Conservation (phyloP, 2,329 filamentous ascomycete species). For the Beauveria sp. region DNA sequence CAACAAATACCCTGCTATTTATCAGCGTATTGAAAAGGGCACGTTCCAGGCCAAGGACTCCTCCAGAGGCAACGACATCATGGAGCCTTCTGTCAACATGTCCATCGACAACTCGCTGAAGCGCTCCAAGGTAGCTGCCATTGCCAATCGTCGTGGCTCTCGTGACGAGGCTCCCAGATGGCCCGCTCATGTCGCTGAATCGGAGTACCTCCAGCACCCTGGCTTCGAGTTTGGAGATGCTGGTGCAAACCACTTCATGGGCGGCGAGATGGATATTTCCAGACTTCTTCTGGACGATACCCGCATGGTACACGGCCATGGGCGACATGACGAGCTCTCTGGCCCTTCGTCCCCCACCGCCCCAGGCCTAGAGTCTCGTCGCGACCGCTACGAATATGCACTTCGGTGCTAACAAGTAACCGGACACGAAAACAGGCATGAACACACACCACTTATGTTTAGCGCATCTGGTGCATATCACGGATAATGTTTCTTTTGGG, state of each 20-base stretch:
- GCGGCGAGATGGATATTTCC: slow-evolving; percentile 55
- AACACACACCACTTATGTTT: slow-evolving; percentile 8
- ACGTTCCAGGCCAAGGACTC: slow-evolving; percentile 38
- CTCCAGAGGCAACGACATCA: slow-evolving; percentile 31
- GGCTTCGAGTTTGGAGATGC: slow-evolving; percentile 39
- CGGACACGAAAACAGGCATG: neutral
- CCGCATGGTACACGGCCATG: slow-evolving; percentile 20
- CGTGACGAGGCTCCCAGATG: slow-evolving; percentile 42
- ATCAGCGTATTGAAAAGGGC: slow-evolving; percentile 48
- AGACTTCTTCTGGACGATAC: slow-evolving; percentile 50
- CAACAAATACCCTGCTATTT: slow-evolving; percentile 56
- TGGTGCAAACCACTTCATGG: slow-evolving; percentile 31
- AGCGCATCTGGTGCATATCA: neutral
- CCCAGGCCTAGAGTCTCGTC: slow-evolving; percentile 14
- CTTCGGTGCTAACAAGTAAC: slow-evolving; percentile 15
- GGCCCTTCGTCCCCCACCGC: slow-evolving; percentile 18
- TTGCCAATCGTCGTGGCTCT: slow-evolving; percentile 33
- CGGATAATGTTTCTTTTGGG: slow-evolving; percentile 4
- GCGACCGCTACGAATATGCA: slow-evolving; percentile 14
- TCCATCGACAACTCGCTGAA: slow-evolving; percentile 40
- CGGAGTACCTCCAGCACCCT: slow-evolving; percentile 20
- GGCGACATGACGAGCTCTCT: slow-evolving; percentile 22
- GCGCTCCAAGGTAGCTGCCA: slow-evolving; percentile 28
- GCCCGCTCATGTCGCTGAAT: slow-evolving; percentile 29
- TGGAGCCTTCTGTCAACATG: slow-evolving; percentile 46